Percentiles rank a stretch among this genome's conserved stretches.
phyloP scores from a whole-genome alignment of 2,329 filamentous ascomycete species.

The Claviceps pazoutovae region DNA sequence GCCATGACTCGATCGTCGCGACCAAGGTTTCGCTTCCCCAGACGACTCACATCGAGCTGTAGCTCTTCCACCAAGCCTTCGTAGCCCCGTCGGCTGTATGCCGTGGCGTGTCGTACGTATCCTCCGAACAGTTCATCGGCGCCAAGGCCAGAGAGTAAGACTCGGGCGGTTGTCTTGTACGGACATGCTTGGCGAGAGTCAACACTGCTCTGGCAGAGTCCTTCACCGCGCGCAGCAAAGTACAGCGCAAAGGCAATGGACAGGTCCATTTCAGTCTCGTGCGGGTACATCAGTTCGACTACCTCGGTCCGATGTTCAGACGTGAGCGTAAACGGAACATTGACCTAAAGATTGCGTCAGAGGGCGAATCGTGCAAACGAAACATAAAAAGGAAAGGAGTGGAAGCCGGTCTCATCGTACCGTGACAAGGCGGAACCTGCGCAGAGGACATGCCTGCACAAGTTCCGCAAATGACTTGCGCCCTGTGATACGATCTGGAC shows the following conservation, averaged over 20 bases:
- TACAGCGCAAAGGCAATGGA: slow-evolving; percentile 92
- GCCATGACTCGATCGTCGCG: slow-evolving; percentile 85
- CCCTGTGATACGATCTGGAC: slow-evolving; percentile 82
- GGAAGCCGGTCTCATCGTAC: slow-evolving; percentile 23
- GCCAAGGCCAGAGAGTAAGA: slow-evolving; percentile 82
- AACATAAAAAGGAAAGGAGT: background rate
- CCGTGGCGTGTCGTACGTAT: slow-evolving; percentile 70
- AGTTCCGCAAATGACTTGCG: slow-evolving; percentile 70
- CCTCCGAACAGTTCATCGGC: slow-evolving; percentile 95
- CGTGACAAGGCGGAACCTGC: slow-evolving; percentile 71
- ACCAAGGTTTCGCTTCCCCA: slow-evolving; percentile 89
- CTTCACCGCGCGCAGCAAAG: slow-evolving; percentile 71
- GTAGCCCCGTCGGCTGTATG: slow-evolving; percentile 58
- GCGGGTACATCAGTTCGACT: slow-evolving; percentile 69
- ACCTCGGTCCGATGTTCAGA: slow-evolving; percentile 54
- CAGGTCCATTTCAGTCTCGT: slow-evolving; percentile 97
- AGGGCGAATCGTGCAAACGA: background rate
- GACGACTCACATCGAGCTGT: slow-evolving; percentile 66
- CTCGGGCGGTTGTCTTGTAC: slow-evolving; percentile 61
- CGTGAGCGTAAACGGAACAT: slow-evolving; percentile 69
- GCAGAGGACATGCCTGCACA: slow-evolving; percentile 47
- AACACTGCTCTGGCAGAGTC: slow-evolving; percentile 25
- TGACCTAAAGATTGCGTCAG: slow-evolving; percentile 33
- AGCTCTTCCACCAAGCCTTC: slow-evolving; percentile 66
- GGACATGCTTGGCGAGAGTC: slow-evolving; percentile 12